A percentile compares a stretch with the other conserved stretches of the same genome.
Conservation (phyloP, 1,284 basidiomycete genomes). For the Cryptococcus depauperatus region DNA sequence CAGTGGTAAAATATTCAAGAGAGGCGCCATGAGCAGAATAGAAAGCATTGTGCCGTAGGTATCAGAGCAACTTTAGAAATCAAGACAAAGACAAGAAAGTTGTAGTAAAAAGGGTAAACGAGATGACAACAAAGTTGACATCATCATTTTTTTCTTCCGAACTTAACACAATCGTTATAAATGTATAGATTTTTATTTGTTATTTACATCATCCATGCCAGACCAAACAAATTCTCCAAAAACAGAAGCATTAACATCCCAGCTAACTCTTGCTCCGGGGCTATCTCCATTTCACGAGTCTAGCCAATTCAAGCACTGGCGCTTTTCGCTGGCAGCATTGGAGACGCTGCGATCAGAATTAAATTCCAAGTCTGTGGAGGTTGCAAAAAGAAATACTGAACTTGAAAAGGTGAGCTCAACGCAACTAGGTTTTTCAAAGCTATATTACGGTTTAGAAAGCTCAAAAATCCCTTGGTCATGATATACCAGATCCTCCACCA, state of each 20-base stretch:
- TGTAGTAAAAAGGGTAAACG: background rate
- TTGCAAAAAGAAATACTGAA: slow-evolving; percentile 67
- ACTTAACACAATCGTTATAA: too few relatives aligned
- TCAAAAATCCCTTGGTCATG: slow-evolving; percentile 21
- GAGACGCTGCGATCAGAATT: slow-evolving; percentile 54
- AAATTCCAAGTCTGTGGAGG: slow-evolving; percentile 64
- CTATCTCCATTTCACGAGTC: slow-evolving; percentile 63
- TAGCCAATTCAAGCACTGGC: slow-evolving; percentile 80
- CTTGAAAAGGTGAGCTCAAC: slow-evolving; percentile 58
- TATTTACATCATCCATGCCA: too few relatives aligned
- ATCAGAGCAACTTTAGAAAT: too few relatives aligned
- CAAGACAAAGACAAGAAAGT: background rate
- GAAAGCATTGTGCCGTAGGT: too few relatives aligned
- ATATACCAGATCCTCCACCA: slow-evolving; percentile 20
- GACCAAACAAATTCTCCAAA: too few relatives aligned
- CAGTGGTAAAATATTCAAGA: slow-evolving; percentile 9
- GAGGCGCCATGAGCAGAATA: too few relatives aligned
- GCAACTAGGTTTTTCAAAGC: background rate
- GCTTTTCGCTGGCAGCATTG: slow-evolving; percentile 65
- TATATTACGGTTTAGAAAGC: slow-evolving; percentile 23
- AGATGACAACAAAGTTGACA: too few relatives aligned
- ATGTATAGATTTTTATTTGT: too few relatives aligned
- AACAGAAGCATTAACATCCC: slow-evolving; percentile 9
- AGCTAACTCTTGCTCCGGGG: slow-evolving; percentile 11
- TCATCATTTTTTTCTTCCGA: too few relatives aligned